A percentile compares a stretch with the other conserved stretches of the same genome.
phyloP scores from a whole-genome alignment of 768 basidiomycete species.

The Rhizopogon vulgaris region DNA sequence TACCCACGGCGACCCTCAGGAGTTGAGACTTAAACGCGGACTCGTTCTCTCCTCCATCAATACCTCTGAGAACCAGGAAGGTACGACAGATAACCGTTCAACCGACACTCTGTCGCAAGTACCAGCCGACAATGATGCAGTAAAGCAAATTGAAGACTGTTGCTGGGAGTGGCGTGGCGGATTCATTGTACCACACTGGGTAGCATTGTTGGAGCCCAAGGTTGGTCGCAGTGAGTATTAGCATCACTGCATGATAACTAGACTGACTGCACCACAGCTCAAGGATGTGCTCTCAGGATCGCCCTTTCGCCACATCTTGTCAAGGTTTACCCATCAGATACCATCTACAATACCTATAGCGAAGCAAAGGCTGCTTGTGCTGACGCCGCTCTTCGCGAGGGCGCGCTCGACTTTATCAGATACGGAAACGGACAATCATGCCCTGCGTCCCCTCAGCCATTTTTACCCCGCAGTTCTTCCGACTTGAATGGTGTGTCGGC shows the following conservation, averaged over 20 bases:
- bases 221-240: conserved; percentile 34
- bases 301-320: conserved; percentile 43
- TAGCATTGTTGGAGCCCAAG: conserved; percentile 42
- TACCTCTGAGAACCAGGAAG: conserved; percentile 19
- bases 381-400: conserved; percentile 43
- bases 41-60: conserved; percentile 18
- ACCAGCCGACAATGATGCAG: conserved; percentile 7
- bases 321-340: conserved; percentile 46
- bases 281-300: conserved; percentile 55
- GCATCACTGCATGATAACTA: background rate
- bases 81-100: background rate
- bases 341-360: conserved; percentile 31
- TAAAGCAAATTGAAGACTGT: conserved; percentile 45
- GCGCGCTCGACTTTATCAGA: conserved; percentile 53
- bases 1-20: conserved; percentile 33
- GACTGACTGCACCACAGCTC: conserved; percentile 24
- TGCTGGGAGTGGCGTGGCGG: conserved; percentile 51
- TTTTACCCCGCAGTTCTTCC: conserved; percentile 1
- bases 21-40: conserved; percentile 28
- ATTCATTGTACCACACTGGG: conserved; percentile 48
- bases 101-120: background rate
- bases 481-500: conserved; percentile 4
- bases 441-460: conserved; percentile 22
- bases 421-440: conserved; percentile 45
- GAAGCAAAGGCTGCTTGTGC: conserved; percentile 53